phyloP scores from a whole-genome alignment of 2,329 filamentous ascomycete species.

The Aspergillus tanneri region DNA sequence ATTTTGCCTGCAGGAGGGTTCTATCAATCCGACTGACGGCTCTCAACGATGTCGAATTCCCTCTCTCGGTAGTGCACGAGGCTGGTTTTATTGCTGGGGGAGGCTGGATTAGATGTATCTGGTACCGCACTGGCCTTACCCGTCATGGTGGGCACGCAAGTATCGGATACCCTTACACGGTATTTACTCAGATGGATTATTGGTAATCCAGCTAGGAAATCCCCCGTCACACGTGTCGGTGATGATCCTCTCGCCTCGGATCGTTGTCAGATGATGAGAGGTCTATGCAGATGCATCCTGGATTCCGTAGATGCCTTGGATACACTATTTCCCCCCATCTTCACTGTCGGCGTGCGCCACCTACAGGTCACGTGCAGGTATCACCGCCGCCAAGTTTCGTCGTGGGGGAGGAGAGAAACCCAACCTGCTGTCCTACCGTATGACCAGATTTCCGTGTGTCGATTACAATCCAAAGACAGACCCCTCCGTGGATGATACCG shows the following conservation, averaged over 20 bases:
- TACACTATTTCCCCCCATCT: background rate
- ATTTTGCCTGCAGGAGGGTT: background rate
- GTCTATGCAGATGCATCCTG: background rate
- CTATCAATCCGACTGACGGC: background rate
- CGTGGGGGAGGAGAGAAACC: background rate
- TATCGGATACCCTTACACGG: slow-evolving; percentile 9
- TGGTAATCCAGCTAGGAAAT: background rate
- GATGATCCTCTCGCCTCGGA: no score
- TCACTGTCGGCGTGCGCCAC: background rate
- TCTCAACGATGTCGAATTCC: background rate
- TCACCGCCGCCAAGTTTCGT: no score
- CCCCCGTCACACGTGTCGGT: background rate
- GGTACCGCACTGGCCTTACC: slow-evolving; percentile 24
- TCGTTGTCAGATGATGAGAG: background rate
- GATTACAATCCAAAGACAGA: no score
- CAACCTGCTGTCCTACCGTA: no score
- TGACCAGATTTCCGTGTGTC: no score
- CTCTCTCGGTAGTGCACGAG: background rate
- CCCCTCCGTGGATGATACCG: no score
- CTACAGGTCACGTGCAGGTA: background rate
- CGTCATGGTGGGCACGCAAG: slow-evolving; percentile 13
- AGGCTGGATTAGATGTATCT: slow-evolving; percentile 15
- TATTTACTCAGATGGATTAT: background rate
- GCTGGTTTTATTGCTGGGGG: background rate
- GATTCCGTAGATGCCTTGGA: background rate